Conservation (phyloP, 2,329 filamentous ascomycete genomes). For the Conoideocrella luteorostrata region DNA sequence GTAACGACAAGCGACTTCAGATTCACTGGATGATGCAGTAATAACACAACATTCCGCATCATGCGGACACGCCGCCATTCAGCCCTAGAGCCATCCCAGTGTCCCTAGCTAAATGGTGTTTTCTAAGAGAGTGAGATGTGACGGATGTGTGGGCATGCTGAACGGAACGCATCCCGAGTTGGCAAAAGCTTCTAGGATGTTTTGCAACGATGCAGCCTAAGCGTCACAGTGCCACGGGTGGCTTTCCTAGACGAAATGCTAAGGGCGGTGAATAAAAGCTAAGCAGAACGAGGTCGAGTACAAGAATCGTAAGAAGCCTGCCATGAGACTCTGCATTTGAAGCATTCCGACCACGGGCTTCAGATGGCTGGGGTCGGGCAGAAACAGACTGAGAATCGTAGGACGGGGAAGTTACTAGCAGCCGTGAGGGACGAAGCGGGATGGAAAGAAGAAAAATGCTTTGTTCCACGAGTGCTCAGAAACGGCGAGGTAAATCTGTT, state of each 20-base stretch:
- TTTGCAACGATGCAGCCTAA: neutral
- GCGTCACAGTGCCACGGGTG: neutral
- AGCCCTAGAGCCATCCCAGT: neutral
- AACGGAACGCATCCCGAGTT: conserved; percentile 3
- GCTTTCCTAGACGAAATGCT: neutral
- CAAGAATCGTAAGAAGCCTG: neutral
- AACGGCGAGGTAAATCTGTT: neutral
- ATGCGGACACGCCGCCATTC: neutral
- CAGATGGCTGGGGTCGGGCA: neutral
- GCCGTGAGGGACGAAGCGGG: neutral
- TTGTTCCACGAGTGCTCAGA: neutral
- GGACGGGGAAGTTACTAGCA: neutral
- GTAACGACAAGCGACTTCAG: neutral
- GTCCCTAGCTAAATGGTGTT: neutral
- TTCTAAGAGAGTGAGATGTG: neutral
- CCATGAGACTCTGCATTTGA: no score
- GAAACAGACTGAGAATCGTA: neutral
- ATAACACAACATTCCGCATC: neutral
- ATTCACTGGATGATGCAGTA: neutral
- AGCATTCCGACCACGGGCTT: neutral
- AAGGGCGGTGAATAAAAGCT: conserved; percentile 1
- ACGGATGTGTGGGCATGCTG: neutral
- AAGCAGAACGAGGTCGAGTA: neutral
- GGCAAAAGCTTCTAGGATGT: neutral
- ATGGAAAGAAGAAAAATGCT: neutral